Percentiles rank a stretch among this genome's conserved stretches.
Conservation (phyloP, 768 basidiomycete species). For the Boletus pseudo-olivaceus region DNA sequence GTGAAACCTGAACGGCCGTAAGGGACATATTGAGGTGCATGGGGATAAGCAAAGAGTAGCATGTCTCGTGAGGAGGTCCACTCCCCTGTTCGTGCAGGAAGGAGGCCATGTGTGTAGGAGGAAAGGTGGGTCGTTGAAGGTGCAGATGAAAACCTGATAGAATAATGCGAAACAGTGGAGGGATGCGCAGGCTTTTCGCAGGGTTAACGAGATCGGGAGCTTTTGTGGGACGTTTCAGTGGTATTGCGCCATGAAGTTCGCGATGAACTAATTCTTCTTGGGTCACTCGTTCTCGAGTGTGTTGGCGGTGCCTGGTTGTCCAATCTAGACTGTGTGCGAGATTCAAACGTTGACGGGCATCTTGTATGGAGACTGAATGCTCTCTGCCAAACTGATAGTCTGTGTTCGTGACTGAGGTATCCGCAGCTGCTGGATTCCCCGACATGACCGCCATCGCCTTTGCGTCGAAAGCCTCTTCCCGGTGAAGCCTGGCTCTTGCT, state of each 20-base stretch:
- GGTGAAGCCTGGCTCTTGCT: conserved; percentile 61
- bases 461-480: conserved; percentile 77
- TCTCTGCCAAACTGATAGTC: conserved; percentile 62
- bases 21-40: conserved; percentile 72
- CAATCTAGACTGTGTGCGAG: conserved; percentile 72
- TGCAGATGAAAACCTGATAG: conserved; percentile 57
- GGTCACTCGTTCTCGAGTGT: conserved; percentile 42
- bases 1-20: conserved; percentile 52
- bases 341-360: conserved; percentile 68
- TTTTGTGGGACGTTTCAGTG: conserved; percentile 28
- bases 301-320: conserved; percentile 53
- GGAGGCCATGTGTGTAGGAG: conserved; percentile 47
- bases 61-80: conserved; percentile 64
- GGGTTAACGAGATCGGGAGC: conserved; percentile 45
- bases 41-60: conserved; percentile 80
- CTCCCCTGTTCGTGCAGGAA: conserved; percentile 66
- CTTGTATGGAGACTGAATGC: conserved; percentile 66
- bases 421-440: conserved; percentile 27
- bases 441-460: conserved; percentile 66
- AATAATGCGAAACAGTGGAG: conserved; percentile 71
- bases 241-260: conserved; percentile 39
- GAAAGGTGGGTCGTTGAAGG: conserved; percentile 59
- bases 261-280: conserved; percentile 48
- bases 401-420: conserved; percentile 36
- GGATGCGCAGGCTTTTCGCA: conserved; percentile 31